Percentiles rank a stretch among this genome's conserved stretches.
phyloP scores from a whole-genome alignment of 2,329 filamentous ascomycete species.

The Colletotrichum destructivum region DNA sequence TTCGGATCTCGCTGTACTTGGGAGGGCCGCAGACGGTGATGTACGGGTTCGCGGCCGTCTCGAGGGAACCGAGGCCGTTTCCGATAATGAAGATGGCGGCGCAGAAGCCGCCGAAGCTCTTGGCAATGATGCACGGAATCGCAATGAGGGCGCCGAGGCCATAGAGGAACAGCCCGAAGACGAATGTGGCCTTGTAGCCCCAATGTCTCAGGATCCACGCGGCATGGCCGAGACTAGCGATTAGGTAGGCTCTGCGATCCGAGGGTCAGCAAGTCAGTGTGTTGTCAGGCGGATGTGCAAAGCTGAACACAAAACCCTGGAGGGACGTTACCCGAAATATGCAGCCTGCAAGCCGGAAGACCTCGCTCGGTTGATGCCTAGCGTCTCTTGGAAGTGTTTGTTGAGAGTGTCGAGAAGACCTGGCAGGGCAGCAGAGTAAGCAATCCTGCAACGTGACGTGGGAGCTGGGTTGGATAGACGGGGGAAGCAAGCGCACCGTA shows the following conservation, averaged over 20 bases:
- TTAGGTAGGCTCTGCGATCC: constrained; percentile 53
- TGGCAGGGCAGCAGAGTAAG: constrained; percentile 6
- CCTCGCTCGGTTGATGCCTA: constrained; percentile 59
- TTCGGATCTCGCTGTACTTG: constrained; percentile 66
- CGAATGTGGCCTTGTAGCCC: constrained; percentile 61
- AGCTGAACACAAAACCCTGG: too few relatives aligned
- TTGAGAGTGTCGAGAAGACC: constrained; percentile 54
- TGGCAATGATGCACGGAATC: constrained; percentile 54
- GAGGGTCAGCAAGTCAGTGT: background rate
- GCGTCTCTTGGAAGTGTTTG: constrained; percentile 64
- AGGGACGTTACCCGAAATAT: constrained; percentile 45
- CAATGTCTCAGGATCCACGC: constrained; percentile 59
- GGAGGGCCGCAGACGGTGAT: constrained; percentile 65
- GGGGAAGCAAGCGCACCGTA: constrained; percentile 30
- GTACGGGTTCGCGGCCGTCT: constrained; percentile 84
- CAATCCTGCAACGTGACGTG: background rate
- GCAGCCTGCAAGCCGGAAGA: constrained; percentile 62
- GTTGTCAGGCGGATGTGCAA: background rate
- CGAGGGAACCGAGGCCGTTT: constrained; percentile 80
- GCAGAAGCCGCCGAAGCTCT: constrained; percentile 82
- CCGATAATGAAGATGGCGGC: constrained; percentile 81
- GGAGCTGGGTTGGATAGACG: constrained; percentile 39
- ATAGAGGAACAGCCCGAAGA: constrained; percentile 75
- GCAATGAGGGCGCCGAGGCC: constrained; percentile 72
- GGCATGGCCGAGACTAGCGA: constrained; percentile 57